phyloP scores from a whole-genome alignment of 108 stramenopile genomes.

The Skeletonema menzelii region DNA sequence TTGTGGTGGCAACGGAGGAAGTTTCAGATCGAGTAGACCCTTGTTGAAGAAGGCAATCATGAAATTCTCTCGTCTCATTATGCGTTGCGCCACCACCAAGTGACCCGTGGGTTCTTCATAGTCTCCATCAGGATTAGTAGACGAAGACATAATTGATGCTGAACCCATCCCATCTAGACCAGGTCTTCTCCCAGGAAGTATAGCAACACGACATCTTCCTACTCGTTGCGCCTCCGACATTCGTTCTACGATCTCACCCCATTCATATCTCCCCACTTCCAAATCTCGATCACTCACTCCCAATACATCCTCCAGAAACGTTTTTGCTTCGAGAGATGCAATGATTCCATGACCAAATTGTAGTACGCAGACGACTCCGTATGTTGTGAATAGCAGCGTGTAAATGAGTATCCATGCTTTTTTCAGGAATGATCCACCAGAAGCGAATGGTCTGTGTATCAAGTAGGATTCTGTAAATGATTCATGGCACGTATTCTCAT shows the following conservation, averaged over 20 bases:
- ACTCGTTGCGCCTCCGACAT: slow-evolving; percentile 63
- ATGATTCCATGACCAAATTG: slow-evolving; percentile 55
- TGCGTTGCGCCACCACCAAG: slow-evolving; percentile 81
- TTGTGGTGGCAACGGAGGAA: slow-evolving; percentile 43
- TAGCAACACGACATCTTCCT: slow-evolving; percentile 67
- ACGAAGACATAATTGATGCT: neutral
- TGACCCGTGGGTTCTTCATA: slow-evolving; percentile 53
- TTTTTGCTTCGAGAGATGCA: slow-evolving; percentile 62
- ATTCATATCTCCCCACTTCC: slow-evolving; percentile 78
- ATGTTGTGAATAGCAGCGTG: slow-evolving; percentile 58
- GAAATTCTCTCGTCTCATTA: slow-evolving; percentile 96
- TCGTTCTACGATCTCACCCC: slow-evolving; percentile 74
- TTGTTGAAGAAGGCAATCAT: slow-evolving; percentile 92
- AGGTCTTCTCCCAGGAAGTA: slow-evolving; percentile 5
- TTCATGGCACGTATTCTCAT: slow-evolving; percentile 78
- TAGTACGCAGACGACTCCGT: slow-evolving; percentile 55
- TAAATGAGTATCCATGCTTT: slow-evolving; percentile 56
- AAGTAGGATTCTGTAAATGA: slow-evolving; percentile 49
- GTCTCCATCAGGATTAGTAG: neutral
- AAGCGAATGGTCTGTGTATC: slow-evolving; percentile 27
- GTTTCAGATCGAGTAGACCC: slow-evolving; percentile 73
- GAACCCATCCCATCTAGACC: neutral
- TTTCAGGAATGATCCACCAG: slow-evolving; percentile 24
- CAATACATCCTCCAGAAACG: slow-evolving; percentile 67
- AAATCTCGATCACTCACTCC: slow-evolving; percentile 72